Percentiles rank a stretch among this genome's conserved stretches.
phyloP scores from a whole-genome alignment of 306 rosid genomes.

The Cucumis melo region DNA sequence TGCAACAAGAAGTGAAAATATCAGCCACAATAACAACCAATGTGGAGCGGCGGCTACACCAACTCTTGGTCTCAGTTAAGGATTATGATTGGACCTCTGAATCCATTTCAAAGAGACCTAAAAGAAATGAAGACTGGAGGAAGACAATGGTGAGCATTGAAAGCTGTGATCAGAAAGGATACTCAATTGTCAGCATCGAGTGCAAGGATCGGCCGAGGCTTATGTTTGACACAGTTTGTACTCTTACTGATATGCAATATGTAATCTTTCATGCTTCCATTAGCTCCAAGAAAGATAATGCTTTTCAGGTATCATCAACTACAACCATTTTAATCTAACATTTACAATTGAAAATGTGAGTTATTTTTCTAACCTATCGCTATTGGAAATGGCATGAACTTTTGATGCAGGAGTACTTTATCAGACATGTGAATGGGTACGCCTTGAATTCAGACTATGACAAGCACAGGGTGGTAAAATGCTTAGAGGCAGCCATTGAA shows the following conservation, averaged over 20 bases:
- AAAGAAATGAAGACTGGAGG: slow-evolving; percentile 13
- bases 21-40: slow-evolving; percentile 22
- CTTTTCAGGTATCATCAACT: slow-evolving; percentile 37
- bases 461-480: slow-evolving; percentile 52
- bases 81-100: slow-evolving; percentile 30
- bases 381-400: neutral
- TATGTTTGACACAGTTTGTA: slow-evolving; percentile 70
- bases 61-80: slow-evolving; percentile 36
- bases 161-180: slow-evolving; percentile 47
- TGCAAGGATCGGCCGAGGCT: slow-evolving; percentile 55
- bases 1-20: slow-evolving; percentile 27
- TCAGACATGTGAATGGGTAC: slow-evolving; percentile 39
- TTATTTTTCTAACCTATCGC: neutral
- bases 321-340: neutral
- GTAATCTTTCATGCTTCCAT: slow-evolving; percentile 54
- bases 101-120: neutral
- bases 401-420: slow-evolving; percentile 42
- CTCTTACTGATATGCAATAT: slow-evolving; percentile 60
- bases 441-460: slow-evolving; percentile 42
- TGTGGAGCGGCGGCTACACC: slow-evolving; percentile 62
- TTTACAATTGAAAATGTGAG: neutral
- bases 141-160: slow-evolving; percentile 30
- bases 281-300: slow-evolving; percentile 21
- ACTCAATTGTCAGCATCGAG: slow-evolving; percentile 42
- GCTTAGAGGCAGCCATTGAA: slow-evolving; percentile 59